These are phyloP conservation scores for Metschnikowia similis DNA, from an alignment of 805 yeast genomes.

Conservation along the genomic window DNA sequence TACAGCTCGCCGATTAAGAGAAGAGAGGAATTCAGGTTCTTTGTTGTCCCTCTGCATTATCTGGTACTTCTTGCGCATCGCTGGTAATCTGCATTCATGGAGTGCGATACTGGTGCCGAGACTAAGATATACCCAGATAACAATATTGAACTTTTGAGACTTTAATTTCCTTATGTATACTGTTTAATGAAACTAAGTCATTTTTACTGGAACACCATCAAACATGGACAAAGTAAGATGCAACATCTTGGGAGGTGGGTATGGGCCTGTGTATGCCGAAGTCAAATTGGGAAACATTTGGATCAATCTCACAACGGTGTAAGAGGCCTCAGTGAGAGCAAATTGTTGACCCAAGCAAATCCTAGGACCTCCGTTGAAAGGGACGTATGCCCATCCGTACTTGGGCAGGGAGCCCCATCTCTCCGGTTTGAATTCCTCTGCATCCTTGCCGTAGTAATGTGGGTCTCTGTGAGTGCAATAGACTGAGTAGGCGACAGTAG, in stretches of 20 bases:
- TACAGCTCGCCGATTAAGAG: no score
- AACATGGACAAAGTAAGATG: slow-evolving; percentile 24
- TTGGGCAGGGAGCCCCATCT: slow-evolving; percentile 32
- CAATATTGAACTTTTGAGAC: no score
- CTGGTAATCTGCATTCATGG: no score
- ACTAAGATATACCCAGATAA: no score
- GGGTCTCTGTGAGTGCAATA: slow-evolving; percentile 19
- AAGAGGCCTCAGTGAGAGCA: slow-evolving; percentile 50
- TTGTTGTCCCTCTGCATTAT: no score
- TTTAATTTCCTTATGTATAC: not conserved
- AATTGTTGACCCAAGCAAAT: slow-evolving; percentile 55
- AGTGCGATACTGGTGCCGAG: no score
- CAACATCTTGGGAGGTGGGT: slow-evolving; percentile 17
- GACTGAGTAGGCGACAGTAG: slow-evolving; percentile 16
- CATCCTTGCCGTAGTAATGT: slow-evolving; percentile 32
- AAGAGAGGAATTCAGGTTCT: no score
- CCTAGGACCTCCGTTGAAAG: slow-evolving; percentile 55
- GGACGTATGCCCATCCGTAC: slow-evolving; percentile 46
- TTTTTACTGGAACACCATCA: slow-evolving; percentile 20
- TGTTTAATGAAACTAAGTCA: slow-evolving; percentile 1
- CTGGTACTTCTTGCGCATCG: no score
- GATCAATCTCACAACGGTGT: slow-evolving; percentile 35
- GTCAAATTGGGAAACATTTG: slow-evolving; percentile 27
- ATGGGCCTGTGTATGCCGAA: slow-evolving; percentile 13
- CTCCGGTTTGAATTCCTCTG: slow-evolving; percentile 33